Conservation (phyloP, 2,329 filamentous ascomycete genomes). For the Colletotrichum tanaceti region DNA sequence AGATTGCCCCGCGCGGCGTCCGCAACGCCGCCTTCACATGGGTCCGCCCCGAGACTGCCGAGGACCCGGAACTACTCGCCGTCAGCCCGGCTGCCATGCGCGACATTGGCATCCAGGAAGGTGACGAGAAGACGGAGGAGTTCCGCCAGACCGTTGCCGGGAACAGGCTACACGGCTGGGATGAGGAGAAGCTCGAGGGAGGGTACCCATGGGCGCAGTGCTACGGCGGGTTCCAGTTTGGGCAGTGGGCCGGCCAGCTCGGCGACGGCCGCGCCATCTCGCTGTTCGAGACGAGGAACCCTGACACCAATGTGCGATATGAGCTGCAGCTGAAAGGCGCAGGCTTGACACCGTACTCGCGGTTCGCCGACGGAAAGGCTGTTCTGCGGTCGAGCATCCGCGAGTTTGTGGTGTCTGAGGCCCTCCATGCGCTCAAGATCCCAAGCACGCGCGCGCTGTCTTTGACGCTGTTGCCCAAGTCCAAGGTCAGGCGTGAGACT, state of each 20-base stretch:
- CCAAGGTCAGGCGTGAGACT: conserved; percentile 80
- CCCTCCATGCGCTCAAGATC: conserved; percentile 85
- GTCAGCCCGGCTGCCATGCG: conserved; percentile 82
- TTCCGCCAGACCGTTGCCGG: conserved; percentile 85
- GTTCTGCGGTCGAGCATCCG: conserved; percentile 92
- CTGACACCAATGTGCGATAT: conserved; percentile 76
- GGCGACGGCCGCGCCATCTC: conserved; percentile 96
- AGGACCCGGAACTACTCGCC: conserved; percentile 81
- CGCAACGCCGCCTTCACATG: conserved; percentile 89
- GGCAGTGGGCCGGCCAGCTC: conserved; percentile 94
- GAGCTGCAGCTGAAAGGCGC: conserved; percentile 96
- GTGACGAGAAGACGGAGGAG: conserved; percentile 76
- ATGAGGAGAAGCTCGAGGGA: conserved; percentile 71
- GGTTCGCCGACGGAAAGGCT: conserved; percentile 95
- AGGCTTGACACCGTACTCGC: conserved; percentile 91
- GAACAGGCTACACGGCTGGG: conserved; percentile 84
- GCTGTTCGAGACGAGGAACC: conserved; percentile 88
- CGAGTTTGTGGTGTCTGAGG: conserved; percentile 93
- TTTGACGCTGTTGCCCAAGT: conserved; percentile 79
- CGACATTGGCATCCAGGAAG: conserved; percentile 80
- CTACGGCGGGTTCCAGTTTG: conserved; percentile 86
- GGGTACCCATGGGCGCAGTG: conserved; percentile 99
- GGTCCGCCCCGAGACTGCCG: conserved; percentile 81
- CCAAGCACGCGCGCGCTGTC: conserved; percentile 89
- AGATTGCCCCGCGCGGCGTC: conserved; percentile 84